Base-by-base conservation (phyloP, 768 basidiomycete genomes). In the Mycena polygramma region DNA sequence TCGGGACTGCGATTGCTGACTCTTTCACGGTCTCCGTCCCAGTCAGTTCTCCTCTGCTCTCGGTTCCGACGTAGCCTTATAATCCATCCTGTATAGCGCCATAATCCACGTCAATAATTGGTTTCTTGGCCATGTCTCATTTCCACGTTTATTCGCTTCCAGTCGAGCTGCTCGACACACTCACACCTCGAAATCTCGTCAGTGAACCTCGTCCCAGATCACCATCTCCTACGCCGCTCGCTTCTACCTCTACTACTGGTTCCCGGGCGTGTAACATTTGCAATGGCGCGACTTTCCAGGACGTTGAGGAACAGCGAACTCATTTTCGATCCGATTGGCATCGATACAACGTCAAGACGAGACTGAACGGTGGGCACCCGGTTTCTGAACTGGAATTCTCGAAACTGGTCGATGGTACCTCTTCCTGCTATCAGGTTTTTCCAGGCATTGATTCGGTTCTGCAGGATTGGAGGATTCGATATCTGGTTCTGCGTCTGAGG, bases 251-350 rank as follows among this genome's bases (percentile, higher is more conserved):
- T 45, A 77, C 82, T 30, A 75, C 81, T 19, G 85, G 86, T 39
- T 83, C 88, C 43, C 83, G 89, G 65, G 83, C 90, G 0, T 95
- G 94, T 77, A 92, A 88, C 60, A 82, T 95, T 58, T 96, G 94
- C 75, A 84, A 90, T 20, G 92, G 90, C 7, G 86, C 88, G 4
- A 75, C 81, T 0, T 98, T 99, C 72, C 73, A 82, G 15, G 90
- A 92, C 66, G 87, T 99, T 8, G 90, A 93, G 41, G 93, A 93
- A 68, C 96, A 98, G 75, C 87, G 96, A 59, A 79, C 82, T 1
- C 97, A 99, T 80, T 98, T 94, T 79, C 90, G 91, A 74, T 94
- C 94, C 13, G 97, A 99, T 80, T 99, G 97, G 98, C 97, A 99
- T 86, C 89, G 96, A 67, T 99, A 97, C 83, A 99, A 99, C 79